phyloP scores from a whole-genome alignment of 2,329 filamentous ascomycete genomes.

The Calonectria montana region DNA sequence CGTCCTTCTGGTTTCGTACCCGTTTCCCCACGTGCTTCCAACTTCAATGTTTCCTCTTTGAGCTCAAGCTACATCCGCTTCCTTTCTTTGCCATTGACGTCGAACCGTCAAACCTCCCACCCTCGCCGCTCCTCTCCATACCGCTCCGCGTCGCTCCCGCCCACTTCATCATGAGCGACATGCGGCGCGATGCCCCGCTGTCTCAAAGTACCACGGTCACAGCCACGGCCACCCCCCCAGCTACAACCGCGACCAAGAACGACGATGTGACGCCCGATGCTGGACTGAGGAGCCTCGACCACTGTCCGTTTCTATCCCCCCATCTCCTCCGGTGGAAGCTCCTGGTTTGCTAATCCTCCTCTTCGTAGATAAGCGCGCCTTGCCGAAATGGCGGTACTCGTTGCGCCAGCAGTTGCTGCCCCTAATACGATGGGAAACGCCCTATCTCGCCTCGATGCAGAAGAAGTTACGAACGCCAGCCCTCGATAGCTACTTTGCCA shows the following conservation, averaged over 20 bases:
- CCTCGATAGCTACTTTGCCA: constrained; percentile 96
- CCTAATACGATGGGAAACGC: constrained; percentile 93
- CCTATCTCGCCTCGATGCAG: constrained; percentile 90
- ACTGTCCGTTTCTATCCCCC: constrained; percentile 67
- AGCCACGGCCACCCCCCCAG: constrained; percentile 18
- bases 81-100: constrained; percentile 36
- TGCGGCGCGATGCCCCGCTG: constrained; percentile 48
- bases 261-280: constrained; percentile 66
- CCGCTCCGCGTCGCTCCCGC: constrained; percentile 16
- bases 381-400: constrained; percentile 89
- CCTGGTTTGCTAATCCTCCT: constrained; percentile 21
- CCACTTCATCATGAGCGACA: constrained; percentile 47
- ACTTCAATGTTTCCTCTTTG: constrained; percentile 24
- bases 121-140: background rate
- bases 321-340: background rate
- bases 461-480: constrained; percentile 81
- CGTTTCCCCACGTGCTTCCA: constrained; percentile 20
- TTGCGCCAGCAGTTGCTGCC: constrained; percentile 86
- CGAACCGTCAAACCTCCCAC: background rate
- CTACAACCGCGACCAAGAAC: constrained; percentile 31
- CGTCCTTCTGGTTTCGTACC: background rate
- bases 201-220: constrained; percentile 29
- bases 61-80: constrained; percentile 20
- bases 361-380: constrained; percentile 77
- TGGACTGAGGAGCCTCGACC: constrained; percentile 82